These are phyloP conservation scores for Peronospora farinosa DNA, from an alignment of 352 stramenopile species.

Conservation along the genomic window DNA sequence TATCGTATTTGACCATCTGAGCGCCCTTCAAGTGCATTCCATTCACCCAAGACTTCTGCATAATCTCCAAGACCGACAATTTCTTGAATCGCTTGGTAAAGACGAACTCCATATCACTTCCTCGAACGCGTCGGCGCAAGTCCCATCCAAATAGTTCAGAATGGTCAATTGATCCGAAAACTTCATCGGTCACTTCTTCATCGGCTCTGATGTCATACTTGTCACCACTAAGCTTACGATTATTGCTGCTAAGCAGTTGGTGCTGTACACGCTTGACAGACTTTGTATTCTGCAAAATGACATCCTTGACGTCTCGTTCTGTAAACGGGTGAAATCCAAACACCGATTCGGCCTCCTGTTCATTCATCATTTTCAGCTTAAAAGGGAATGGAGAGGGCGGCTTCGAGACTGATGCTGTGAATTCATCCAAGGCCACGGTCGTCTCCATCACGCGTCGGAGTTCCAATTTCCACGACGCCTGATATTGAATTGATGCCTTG, in stretches of 20 bases:
- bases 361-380: constrained; percentile 22
- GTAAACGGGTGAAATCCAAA: constrained; percentile 35
- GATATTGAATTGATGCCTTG: constrained; percentile 40
- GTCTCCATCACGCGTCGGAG: constrained; percentile 47
- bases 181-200: constrained; percentile 4
- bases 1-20: constrained; percentile 44
- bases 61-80: constrained; percentile 31
- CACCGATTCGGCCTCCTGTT: constrained; percentile 33
- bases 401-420: constrained; percentile 14
- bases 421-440: constrained; percentile 26
- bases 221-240: neutral
- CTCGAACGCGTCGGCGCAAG: constrained; percentile 29
- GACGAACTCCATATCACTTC: constrained; percentile 41
- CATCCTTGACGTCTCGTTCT: constrained; percentile 32
- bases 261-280: constrained; percentile 30
- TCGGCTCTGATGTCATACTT: constrained; percentile 10
- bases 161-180: constrained; percentile 8
- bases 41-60: constrained; percentile 43
- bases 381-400: constrained; percentile 20
- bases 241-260: constrained; percentile 14
- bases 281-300: constrained; percentile 36
- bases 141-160: constrained; percentile 48
- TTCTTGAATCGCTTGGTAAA: constrained; percentile 41
- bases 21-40: constrained; percentile 33
- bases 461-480: constrained; percentile 42